Evolutionary conservation across 345 rosid genomes (phyloP).

Genomic region (Erucastrum elatum): DNA sequence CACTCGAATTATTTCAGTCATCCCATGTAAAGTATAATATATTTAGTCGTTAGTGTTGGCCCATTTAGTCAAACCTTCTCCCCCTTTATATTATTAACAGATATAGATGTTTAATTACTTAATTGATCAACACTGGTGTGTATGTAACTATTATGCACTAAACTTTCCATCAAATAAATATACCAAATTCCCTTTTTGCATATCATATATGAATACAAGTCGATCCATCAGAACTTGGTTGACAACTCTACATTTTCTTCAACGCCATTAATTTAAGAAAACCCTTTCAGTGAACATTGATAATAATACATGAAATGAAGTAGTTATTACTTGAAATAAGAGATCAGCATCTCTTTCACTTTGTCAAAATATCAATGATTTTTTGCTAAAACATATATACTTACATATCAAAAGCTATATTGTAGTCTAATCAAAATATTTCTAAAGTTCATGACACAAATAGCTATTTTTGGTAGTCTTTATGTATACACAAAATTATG

Average conservation of each 20-base stretch:
- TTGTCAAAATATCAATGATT: not conserved
- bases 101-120: not conserved
- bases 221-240: not conserved
- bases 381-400: not conserved
- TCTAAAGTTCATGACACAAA: not conserved
- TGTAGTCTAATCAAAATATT: not conserved
- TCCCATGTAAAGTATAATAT: not conserved
- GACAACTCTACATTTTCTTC: not conserved
- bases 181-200: not conserved
- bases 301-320: not conserved
- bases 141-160: not conserved
- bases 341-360: not conserved
- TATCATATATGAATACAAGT: not conserved
- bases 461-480: not conserved
- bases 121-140: not conserved
- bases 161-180: not conserved
- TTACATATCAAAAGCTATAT: not conserved
- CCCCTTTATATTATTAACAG: conserved; percentile 3
- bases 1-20: not conserved
- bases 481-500: not conserved
- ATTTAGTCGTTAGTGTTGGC: conserved; percentile 12
- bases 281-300: not conserved
- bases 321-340: not conserved
- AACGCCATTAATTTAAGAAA: not conserved
- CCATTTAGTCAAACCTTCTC: conserved; percentile 29